Percentiles rank a stretch among this genome's conserved stretches.
phyloP scores from a whole-genome alignment of 2,329 filamentous ascomycete species.

The Epichloe gansuensis region DNA sequence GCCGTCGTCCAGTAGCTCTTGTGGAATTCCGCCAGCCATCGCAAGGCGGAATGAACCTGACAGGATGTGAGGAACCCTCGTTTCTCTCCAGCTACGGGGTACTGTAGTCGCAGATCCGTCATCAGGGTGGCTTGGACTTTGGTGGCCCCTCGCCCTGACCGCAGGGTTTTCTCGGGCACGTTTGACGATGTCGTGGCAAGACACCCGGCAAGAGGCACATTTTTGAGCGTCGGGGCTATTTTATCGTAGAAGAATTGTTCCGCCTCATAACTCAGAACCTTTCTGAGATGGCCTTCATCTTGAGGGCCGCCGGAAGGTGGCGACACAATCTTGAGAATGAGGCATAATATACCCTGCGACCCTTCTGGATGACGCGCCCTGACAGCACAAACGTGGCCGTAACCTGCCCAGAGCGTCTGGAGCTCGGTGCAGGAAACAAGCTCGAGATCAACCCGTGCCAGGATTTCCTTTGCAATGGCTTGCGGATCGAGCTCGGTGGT shows the following conservation, averaged over 20 bases:
- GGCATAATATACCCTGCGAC: constrained; percentile 16
- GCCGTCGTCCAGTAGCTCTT: constrained; percentile 32
- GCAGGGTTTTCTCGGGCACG: constrained; percentile 10
- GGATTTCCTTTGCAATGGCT: constrained; percentile 26
- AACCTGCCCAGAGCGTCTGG: constrained; percentile 38
- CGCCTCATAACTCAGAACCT: constrained; percentile 53
- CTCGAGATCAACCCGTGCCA: constrained; percentile 26
- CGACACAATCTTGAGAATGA: constrained; percentile 48
- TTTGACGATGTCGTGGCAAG: constrained; percentile 28
- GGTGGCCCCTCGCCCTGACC: constrained; percentile 16
- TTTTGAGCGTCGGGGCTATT: constrained; percentile 35
- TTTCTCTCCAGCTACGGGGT: constrained; percentile 44
- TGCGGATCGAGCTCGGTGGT: constrained; percentile 8
- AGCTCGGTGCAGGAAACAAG: constrained; percentile 25
- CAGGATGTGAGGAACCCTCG: constrained; percentile 29
- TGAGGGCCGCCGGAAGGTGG: constrained; percentile 26
- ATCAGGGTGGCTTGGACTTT: constrained; percentile 40
- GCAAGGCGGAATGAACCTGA: constrained; percentile 40
- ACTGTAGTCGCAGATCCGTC: constrained; percentile 39
- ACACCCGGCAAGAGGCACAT: constrained; percentile 36
- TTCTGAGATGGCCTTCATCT: constrained; percentile 51
- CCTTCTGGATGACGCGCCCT: constrained; percentile 24
- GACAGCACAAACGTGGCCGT: constrained; percentile 43
- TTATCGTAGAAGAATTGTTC: constrained; percentile 53
- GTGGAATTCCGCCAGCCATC: constrained; percentile 54